Base-by-base conservation (phyloP, 148 eudicot genomes). In the Beta vulgaris region DNA sequence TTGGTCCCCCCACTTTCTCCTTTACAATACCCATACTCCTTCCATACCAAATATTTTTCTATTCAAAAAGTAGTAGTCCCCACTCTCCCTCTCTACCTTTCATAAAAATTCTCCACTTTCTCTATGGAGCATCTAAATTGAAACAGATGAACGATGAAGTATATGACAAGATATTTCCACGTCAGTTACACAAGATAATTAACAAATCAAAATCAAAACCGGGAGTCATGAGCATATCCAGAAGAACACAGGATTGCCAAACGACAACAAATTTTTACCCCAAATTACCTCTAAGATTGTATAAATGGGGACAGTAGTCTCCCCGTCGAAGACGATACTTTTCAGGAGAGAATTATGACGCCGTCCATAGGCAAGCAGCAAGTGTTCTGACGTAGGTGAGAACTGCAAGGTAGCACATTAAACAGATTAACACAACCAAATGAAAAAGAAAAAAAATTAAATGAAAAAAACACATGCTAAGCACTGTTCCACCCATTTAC, bases 381-480 rank as follows among this genome's bases (percentile, higher is more conserved):
- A 78, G 86, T 96, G 99, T 83, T 92, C 99, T 7, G 99, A 96
- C n/a, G 94, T 96, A n/a, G 99, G 99, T 54, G 99, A 96, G 79
- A 96, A 96, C 99, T 96, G 88, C 76, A 83, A 28, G 21, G 44
- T 46, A 71, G 57, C 35, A 67, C 35, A 62, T 31, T 66, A 53
- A 3, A 65, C 39, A 42, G 0, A 60, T 72, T 3, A 76, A 61
- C 35, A n/a, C 59, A 32, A 31, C 2, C 54, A 11, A 34, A 19
- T 18, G 25, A 39, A n/a, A n/a, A n/a, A 15, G 54, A 29, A 46
- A 61, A 43, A 6, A 32, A 26, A 53, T 31, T 3, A 34, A 19
- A 21, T 12, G 23, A 29, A 57, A 26, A 10, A 9, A 1, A 59
- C n/a, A 58, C 62, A 58, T 25, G 12, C 6, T 1, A 51, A 28